Base-by-base conservation (phyloP, 1,139 yeast genomes). In the Ogataea hybrid region DNA sequence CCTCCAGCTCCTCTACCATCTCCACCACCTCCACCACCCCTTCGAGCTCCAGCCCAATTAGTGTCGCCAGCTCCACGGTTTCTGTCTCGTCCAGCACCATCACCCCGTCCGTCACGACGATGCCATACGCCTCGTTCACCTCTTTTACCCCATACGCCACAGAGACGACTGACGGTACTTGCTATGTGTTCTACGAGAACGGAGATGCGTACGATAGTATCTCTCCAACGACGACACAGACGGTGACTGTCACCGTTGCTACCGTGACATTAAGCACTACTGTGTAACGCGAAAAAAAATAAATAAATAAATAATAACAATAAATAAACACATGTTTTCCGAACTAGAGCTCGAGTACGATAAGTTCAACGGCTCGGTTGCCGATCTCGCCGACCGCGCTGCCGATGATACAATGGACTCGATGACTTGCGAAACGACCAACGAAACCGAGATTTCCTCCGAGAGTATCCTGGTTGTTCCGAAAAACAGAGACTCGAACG, bases 161-260 rank as follows among this genome's bases (percentile, higher is more conserved):
- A 1, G 58, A 52, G 29, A 48, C 53, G 6, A 42, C 42, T 2
- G 52, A 42, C 28, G 65, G 66, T 11, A 59, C 61, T 1, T 62
- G 66, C 43, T 58, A 50, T 41, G 58, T 63, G 11, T 56, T 56
- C 52, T 62, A 62, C 37, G 67, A 62, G 2, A 63, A 60, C 37
- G 63, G 53, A 32, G 54, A 48, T 17, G 22, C 34, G 11, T 56
- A 50, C 27, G 43, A 45, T 18, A 43, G 32, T 17, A 61, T 63
- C 20, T 53, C 35, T 25, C 21, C 36, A n/a, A 32, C 51, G 39
- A 61, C 65, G 12, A 60, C 65, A 6, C 46, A 54, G 30, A 62
- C 66, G 10, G 18, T 61, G 12, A 61, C 65, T 23, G 51, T 53
- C 27, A 50, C 54, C 6, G 61, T 61, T 21, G 63, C 63, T 8